Conservation (phyloP, 2,329 filamentous ascomycete species). For the Aspergillus carbonarius region DNA sequence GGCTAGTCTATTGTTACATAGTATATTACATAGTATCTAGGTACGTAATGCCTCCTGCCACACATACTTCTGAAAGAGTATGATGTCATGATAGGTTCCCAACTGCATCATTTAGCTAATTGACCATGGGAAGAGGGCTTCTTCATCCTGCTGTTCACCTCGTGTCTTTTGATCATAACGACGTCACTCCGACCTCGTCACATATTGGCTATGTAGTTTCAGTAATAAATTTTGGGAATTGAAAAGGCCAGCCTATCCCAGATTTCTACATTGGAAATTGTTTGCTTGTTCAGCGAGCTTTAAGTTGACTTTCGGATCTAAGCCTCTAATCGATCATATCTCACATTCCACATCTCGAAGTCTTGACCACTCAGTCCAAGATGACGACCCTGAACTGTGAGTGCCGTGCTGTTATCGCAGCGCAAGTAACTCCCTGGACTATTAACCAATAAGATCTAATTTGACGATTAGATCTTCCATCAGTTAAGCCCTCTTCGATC, state of each 20-base stretch:
- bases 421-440: background rate
- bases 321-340: background rate
- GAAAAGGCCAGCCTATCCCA: background rate
- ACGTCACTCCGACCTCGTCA: conserved; percentile 25
- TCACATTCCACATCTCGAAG: background rate
- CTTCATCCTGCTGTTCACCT: background rate
- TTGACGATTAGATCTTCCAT: conserved; percentile 60
- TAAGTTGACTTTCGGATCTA: no score
- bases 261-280: background rate
- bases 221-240: background rate
- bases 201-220: background rate
- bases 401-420: conserved; percentile 24
- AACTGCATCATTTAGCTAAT: background rate
- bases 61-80: background rate
- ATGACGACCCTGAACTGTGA: conserved; percentile 63
- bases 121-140: background rate
- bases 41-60: background rate
- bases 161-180: conserved; percentile 26
- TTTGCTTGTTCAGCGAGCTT: background rate
- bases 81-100: background rate
- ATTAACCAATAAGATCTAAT: conserved; percentile 1
- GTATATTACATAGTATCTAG: no score
- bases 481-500: conserved; percentile 97
- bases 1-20: background rate
- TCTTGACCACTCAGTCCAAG: conserved; percentile 29